Percentiles rank a stretch among this genome's conserved stretches.
Evolutionary conservation across 2,329 filamentous ascomycete species (phyloP).

Genomic region (Trichoderma aggressivum): DNA sequence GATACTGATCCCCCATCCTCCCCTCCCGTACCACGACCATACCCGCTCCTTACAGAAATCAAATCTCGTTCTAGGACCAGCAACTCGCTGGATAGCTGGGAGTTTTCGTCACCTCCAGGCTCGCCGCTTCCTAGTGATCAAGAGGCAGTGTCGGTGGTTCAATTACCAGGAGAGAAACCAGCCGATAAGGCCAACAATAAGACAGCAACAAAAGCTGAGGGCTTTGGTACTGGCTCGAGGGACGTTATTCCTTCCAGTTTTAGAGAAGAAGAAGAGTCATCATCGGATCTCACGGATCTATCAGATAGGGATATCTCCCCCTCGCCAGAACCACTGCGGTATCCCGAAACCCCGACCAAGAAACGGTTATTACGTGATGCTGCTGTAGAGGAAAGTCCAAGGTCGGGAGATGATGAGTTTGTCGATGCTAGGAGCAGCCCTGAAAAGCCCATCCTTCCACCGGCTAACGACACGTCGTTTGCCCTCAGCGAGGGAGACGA

Average conservation of each 20-base stretch:
- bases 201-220: slow-evolving; percentile 7
- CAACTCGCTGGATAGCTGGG: slow-evolving; percentile 42
- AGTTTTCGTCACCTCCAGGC: slow-evolving; percentile 56
- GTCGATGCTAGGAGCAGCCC: slow-evolving; percentile 50
- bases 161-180: slow-evolving; percentile 20
- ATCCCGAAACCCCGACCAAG: slow-evolving; percentile 23
- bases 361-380: slow-evolving; percentile 16
- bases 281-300: slow-evolving; percentile 15
- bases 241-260: slow-evolving; percentile 33
- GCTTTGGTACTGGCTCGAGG: slow-evolving; percentile 4
- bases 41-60: slow-evolving; percentile 51
- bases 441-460: slow-evolving; percentile 22
- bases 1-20: slow-evolving; percentile 57
- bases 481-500: slow-evolving; percentile 45
- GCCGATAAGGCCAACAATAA: slow-evolving; percentile 20
- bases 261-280: background rate
- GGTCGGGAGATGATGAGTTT: slow-evolving; percentile 45
- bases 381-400: slow-evolving; percentile 36
- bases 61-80: slow-evolving; percentile 43
- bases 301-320: slow-evolving; percentile 3
- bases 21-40: slow-evolving; percentile 53
- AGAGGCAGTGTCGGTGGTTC: slow-evolving; percentile 17
- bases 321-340: background rate
- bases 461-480: slow-evolving; percentile 35
- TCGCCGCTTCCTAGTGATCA: slow-evolving; percentile 44